Conservation (phyloP, 345 rosid species). For the Sisymbrium altissimum region DNA sequence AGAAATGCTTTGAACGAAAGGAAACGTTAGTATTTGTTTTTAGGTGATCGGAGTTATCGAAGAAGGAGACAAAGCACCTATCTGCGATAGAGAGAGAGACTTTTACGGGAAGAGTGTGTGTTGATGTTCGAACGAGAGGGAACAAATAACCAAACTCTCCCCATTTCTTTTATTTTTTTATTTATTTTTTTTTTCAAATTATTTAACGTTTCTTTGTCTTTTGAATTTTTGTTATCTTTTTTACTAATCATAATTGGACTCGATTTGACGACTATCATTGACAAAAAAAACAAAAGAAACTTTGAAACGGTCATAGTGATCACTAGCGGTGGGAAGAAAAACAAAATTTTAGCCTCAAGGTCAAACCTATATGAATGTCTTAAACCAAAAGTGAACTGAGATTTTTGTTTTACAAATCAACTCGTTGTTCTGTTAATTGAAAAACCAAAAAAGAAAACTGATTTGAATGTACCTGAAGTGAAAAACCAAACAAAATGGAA, state of each 20-base stretch:
- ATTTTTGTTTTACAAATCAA: too few relatives aligned
- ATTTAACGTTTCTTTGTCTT: background rate
- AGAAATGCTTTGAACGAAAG: slow-evolving; percentile 30
- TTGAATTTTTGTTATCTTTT: background rate
- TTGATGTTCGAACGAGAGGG: slow-evolving; percentile 31
- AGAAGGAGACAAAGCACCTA: slow-evolving; percentile 36
- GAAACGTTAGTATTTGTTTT: background rate
- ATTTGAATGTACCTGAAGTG: too few relatives aligned
- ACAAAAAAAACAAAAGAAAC: too few relatives aligned
- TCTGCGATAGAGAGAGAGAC: slow-evolving; percentile 31
- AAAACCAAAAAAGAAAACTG: too few relatives aligned
- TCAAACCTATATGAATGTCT: background rate
- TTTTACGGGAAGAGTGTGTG: slow-evolving; percentile 36
- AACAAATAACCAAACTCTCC: slow-evolving; percentile 29
- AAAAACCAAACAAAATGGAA: too few relatives aligned
- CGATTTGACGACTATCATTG: slow-evolving; percentile 6
- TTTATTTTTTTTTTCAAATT: background rate
- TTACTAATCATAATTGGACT: slow-evolving; percentile 17
- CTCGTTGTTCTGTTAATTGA: too few relatives aligned
- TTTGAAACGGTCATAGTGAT: slow-evolving; percentile 6
- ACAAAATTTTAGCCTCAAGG: background rate
- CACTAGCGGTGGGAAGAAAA: background rate
- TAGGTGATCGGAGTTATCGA: slow-evolving; percentile 37
- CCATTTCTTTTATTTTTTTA: background rate
- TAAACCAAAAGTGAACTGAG: too few relatives aligned